phyloP scores from a whole-genome alignment of 176 grass and related monocot genomes.

The Lolium rigidum region DNA sequence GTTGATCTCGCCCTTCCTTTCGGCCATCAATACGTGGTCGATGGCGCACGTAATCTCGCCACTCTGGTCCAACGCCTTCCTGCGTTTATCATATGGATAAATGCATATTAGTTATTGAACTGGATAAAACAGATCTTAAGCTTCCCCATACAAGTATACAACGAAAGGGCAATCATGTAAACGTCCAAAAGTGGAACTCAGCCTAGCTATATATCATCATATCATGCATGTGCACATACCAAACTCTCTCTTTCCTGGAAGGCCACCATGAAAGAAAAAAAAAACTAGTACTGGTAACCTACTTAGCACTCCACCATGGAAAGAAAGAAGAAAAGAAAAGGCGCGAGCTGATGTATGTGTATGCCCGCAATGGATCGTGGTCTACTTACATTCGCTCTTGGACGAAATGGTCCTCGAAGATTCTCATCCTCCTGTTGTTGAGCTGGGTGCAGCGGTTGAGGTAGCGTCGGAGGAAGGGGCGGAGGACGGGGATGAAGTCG shows the following conservation, averaged over 20 bases:
- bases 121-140: background rate
- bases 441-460: slow-evolving; percentile 72
- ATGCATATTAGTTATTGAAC: background rate
- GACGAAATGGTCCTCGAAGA: slow-evolving; percentile 86
- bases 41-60: slow-evolving; percentile 52
- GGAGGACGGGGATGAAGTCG: slow-evolving; percentile 19
- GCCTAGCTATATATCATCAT: too few species aligned
- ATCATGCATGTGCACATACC: too few species aligned
- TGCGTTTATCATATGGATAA: background rate
- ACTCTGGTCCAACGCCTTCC: slow-evolving; percentile 30
- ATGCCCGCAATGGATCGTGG: background rate
- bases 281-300: too few species aligned
- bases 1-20: slow-evolving; percentile 88
- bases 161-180: too few species aligned
- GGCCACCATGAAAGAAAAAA: too few species aligned
- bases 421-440: slow-evolving; percentile 68
- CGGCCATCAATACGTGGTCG: slow-evolving; percentile 48
- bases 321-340: too few species aligned
- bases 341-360: too few species aligned
- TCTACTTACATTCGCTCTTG: slow-evolving; percentile 75
- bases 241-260: too few species aligned
- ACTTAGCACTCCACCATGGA: too few species aligned
- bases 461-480: slow-evolving; percentile 67
- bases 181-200: too few species aligned
- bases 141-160: too few species aligned